Percentiles rank a stretch among this genome's conserved stretches.
Evolutionary conservation across 768 basidiomycete species (phyloP).

Genomic region (Clavaria fumosa): DNA sequence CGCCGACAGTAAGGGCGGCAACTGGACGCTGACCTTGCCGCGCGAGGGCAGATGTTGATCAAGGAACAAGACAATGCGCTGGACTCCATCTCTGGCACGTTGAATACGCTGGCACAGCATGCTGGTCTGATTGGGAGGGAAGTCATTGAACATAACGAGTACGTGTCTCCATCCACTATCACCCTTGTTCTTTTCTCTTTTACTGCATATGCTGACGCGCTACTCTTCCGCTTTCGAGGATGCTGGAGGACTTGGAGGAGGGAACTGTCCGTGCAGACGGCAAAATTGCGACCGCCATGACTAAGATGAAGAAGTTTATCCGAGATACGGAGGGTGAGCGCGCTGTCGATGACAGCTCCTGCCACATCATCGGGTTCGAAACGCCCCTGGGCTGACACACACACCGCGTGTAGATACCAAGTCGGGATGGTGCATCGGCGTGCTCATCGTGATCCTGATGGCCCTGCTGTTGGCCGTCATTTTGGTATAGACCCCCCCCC

Average conservation of each 20-base stretch:
- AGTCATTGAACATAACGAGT: constrained; percentile 87
- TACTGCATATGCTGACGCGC: too few species aligned
- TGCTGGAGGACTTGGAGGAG: constrained; percentile 65
- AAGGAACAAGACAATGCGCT: constrained; percentile 83
- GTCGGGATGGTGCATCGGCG: constrained; percentile 80
- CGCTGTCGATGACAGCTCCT: neutral
- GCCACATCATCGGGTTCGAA: neutral
- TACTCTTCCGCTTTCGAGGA: constrained; percentile 33
- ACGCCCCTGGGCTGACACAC: too few species aligned
- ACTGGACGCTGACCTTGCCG: neutral
- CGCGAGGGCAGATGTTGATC: constrained; percentile 73
- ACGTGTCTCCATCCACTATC: constrained; percentile 11
- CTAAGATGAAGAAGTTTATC: constrained; percentile 62
- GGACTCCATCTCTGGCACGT: constrained; percentile 72
- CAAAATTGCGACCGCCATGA: constrained; percentile 51
- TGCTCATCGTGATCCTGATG: constrained; percentile 68
- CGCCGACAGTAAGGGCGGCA: too few species aligned
- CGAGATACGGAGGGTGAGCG: constrained; percentile 49
- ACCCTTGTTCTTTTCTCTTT: neutral
- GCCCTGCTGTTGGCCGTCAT: constrained; percentile 70
- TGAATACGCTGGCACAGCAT: constrained; percentile 75
- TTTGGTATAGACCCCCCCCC: too few species aligned
- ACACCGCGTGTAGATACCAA: constrained; percentile 55
- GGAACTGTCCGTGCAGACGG: constrained; percentile 55
- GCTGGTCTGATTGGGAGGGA: constrained; percentile 92